Conservation (phyloP, 495 filamentous ascomycete species). For the Neurospora sp. region DNA sequence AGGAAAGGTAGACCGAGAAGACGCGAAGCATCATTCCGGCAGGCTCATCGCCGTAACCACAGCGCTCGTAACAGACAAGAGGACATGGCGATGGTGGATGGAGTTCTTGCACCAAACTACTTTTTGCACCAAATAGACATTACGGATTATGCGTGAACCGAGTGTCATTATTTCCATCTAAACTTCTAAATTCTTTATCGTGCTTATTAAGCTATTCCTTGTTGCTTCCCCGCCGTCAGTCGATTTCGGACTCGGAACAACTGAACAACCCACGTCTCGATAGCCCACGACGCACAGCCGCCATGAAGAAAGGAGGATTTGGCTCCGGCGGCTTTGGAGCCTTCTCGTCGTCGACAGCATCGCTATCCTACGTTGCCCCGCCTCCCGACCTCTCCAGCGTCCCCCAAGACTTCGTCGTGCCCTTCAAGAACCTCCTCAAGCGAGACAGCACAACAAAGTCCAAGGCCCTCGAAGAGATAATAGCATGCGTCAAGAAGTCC, state of each 20-base stretch:
- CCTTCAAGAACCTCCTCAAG: conserved; percentile 86
- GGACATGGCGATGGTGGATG: neutral
- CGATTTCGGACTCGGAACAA: neutral
- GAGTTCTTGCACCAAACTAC: neutral
- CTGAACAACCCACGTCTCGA: neutral
- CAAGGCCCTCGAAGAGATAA: conserved; percentile 86
- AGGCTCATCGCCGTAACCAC: neutral
- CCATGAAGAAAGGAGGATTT: conserved; percentile 3
- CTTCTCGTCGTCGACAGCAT: conserved; percentile 32
- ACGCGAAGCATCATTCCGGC: neutral
- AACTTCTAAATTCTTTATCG: neutral
- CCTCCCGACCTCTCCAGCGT: conserved; percentile 73
- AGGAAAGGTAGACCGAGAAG: neutral
- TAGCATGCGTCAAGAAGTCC: conserved; percentile 37
- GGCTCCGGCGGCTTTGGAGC: conserved; percentile 34
- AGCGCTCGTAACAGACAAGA: neutral
- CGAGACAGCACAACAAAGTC: conserved; percentile 86
- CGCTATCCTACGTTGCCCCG: conserved; percentile 76
- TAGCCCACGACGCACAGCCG: neutral
- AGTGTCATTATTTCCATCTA: neutral
- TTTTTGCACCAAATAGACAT: neutral
- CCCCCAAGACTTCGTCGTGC: conserved; percentile 71
- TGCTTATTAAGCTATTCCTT: neutral
- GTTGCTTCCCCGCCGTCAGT: neutral
- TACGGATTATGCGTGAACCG: neutral